Evolutionary conservation across 495 filamentous ascomycete species (phyloP).

Genomic region (Xylaria telfairii): DNA sequence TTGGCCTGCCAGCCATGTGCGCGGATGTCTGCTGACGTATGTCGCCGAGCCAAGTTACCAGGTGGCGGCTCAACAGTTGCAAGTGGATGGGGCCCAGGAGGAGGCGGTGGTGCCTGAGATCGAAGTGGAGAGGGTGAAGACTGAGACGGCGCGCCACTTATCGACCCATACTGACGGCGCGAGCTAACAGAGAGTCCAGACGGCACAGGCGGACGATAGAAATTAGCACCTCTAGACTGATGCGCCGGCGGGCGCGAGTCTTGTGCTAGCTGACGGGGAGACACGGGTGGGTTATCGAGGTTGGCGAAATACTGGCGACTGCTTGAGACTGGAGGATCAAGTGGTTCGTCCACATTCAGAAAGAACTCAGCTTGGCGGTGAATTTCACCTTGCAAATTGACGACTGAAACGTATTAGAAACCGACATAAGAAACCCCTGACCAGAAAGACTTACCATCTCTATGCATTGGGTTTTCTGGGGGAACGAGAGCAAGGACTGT

Average conservation of each 20-base stretch:
- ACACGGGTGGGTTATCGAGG: constrained; percentile 81
- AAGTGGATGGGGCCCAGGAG: constrained; percentile 76
- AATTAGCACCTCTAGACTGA: constrained; percentile 52
- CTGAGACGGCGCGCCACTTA: constrained; percentile 65
- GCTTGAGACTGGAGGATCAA: constrained; percentile 75
- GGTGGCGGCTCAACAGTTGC: constrained; percentile 77
- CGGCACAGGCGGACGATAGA: constrained; percentile 78
- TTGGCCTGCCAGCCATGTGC: constrained; percentile 82
- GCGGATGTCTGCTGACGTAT: constrained; percentile 96
- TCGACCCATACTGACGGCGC: constrained; percentile 80
- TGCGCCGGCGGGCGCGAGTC: constrained; percentile 73
- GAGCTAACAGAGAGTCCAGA: constrained; percentile 79
- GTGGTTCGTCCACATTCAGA: constrained; percentile 69
- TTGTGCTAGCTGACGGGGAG: constrained; percentile 88
- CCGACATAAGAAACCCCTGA: background rate
- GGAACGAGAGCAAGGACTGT: constrained; percentile 73
- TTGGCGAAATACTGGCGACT: constrained; percentile 79
- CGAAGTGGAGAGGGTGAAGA: constrained; percentile 76
- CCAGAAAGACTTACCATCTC: constrained; percentile 60
- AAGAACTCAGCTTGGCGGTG: constrained; percentile 82
- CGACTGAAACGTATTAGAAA: constrained; percentile 58
- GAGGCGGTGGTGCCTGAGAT: constrained; percentile 69
- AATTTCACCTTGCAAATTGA: constrained; percentile 81
- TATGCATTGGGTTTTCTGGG: constrained; percentile 64
- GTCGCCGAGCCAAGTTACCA: constrained; percentile 77